These are phyloP conservation scores for Dioscorea cayenensis DNA, from an alignment of 116 monocot genomes.

Conservation along the genomic window DNA sequence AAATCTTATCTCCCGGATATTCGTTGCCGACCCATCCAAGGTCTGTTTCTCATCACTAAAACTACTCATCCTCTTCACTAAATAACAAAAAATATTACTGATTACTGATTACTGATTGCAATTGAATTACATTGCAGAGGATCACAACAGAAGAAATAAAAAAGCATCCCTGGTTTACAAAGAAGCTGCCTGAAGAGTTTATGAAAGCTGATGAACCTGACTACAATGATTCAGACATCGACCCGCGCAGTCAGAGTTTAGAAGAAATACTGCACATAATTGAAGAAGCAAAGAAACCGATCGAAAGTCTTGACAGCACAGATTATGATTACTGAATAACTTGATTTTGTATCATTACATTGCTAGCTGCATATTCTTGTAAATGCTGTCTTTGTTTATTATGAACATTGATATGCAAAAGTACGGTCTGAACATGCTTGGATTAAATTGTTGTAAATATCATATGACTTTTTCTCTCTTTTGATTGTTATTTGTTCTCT, in stretches of 20 bases:
- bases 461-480: no score
- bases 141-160: constrained; percentile 77
- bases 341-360: no score
- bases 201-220: constrained; percentile 24
- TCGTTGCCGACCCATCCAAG: constrained; percentile 71
- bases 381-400: no score
- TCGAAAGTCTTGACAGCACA: background rate
- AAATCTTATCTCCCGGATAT: constrained; percentile 74
- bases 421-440: no score
- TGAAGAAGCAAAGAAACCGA: constrained; percentile 57
- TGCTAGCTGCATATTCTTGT: no score
- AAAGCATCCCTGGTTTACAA: constrained; percentile 75
- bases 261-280: constrained; percentile 70
- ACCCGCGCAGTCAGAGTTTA: constrained; percentile 32
- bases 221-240: background rate
- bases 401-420: no score
- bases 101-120: no score
- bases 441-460: no score
- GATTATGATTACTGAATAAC: no score
- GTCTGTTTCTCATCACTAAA: constrained; percentile 18
- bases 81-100: no score
- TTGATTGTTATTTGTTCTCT: no score
- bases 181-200: constrained; percentile 64
- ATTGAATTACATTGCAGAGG: constrained; percentile 35
- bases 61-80: background rate